These are phyloP conservation scores for Ophiostoma australiae DNA, from an alignment of 2,329 filamentous ascomycete species.

Conservation along the genomic window DNA sequence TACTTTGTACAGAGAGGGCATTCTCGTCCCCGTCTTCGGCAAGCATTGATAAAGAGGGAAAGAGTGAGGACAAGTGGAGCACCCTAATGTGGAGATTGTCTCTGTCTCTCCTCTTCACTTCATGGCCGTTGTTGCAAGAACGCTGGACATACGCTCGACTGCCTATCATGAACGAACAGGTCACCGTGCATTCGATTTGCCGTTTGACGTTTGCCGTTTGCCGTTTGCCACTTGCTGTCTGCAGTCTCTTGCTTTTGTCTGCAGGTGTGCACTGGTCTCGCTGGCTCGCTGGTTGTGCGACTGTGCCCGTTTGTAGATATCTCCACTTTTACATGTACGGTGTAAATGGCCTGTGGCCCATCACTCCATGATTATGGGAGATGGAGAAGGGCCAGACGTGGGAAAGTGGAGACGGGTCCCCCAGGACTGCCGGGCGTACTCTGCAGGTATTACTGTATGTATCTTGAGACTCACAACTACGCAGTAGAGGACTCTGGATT, in stretches of 20 bases:
- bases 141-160: background rate
- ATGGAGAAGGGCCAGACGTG: background rate
- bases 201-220: background rate
- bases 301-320: background rate
- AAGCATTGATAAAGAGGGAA: background rate
- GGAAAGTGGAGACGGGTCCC: background rate
- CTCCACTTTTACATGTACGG: constrained; percentile 8
- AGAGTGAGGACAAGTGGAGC: background rate
- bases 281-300: background rate
- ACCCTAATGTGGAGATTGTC: background rate
- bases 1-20: too few relatives aligned
- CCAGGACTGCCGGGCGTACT: background rate
- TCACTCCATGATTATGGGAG: background rate
- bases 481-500: background rate
- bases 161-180: background rate
- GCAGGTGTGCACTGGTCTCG: too few relatives aligned
- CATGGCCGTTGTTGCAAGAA: too few relatives aligned
- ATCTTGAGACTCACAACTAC: background rate
- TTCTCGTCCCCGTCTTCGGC: background rate
- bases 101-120: background rate
- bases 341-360: constrained; percentile 9
- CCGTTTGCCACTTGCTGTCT: too few relatives aligned
- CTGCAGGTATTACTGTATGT: background rate
- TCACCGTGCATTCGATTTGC: too few relatives aligned
- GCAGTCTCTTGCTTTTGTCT: too few relatives aligned